A percentile compares a stretch with the other conserved stretches of the same genome.
phyloP scores from a whole-genome alignment of 257 asterid species.

The Solanum verrucosum region DNA sequence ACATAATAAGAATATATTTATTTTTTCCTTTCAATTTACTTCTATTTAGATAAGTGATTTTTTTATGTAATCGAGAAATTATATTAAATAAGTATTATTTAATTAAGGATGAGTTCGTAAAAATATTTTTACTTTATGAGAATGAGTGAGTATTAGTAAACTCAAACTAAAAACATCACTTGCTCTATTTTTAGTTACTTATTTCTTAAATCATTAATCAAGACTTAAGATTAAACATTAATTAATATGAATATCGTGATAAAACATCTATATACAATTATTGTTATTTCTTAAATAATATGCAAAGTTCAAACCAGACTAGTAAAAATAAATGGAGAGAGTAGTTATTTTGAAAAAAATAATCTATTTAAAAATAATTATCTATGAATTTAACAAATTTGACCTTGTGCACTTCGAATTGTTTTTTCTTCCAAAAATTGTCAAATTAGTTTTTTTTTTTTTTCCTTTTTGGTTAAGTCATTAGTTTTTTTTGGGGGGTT shows the following conservation, averaged over 20 bases:
- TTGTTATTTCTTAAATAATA: too few relatives aligned
- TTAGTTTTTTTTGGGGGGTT: not conserved
- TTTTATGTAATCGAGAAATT: not conserved
- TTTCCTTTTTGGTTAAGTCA: not conserved
- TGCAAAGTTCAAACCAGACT: not conserved
- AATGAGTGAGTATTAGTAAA: not conserved
- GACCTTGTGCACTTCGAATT: not conserved
- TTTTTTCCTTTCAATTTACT: not conserved
- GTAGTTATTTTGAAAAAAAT: not conserved
- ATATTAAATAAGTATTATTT: too few relatives aligned
- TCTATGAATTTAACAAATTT: not conserved
- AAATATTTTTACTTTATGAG: not conserved
- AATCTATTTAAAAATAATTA: not conserved
- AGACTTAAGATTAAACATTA: too few relatives aligned
- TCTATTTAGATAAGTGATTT: too few relatives aligned
- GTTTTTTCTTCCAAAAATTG: not conserved
- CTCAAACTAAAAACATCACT: too few relatives aligned
- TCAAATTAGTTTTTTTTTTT: not conserved
- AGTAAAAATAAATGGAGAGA: not conserved
- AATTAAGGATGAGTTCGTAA: not conserved
- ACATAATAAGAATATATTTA: too few relatives aligned
- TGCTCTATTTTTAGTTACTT: too few relatives aligned
- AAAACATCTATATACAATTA: not conserved
- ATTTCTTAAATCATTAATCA: too few relatives aligned
- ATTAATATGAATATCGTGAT: not conserved